These are phyloP conservation scores for Stemphylium beticola DNA, from an alignment of 2,329 filamentous ascomycete species.

Conservation along the genomic window DNA sequence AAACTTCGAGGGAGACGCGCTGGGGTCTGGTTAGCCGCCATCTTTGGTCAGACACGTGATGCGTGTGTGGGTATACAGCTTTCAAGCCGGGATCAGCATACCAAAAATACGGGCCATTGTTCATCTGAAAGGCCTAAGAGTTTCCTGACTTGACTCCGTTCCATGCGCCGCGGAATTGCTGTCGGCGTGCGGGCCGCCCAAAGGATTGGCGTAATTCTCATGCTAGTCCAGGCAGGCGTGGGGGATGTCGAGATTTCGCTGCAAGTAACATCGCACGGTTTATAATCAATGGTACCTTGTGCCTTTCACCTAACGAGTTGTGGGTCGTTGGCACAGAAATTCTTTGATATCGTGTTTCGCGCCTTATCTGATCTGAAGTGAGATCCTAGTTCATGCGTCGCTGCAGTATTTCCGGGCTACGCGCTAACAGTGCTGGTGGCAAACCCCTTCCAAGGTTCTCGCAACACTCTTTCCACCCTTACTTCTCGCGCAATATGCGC, in stretches of 20 bases:
- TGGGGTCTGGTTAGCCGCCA: not conserved
- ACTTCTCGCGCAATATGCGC: not conserved
- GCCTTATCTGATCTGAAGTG: not conserved
- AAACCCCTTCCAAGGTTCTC: not conserved
- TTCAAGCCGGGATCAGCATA: not conserved
- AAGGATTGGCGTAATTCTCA: conserved; percentile 5
- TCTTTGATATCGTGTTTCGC: not conserved
- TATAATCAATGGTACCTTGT: not conserved
- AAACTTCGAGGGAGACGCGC: conserved; percentile 8
- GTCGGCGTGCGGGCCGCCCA: not conserved
- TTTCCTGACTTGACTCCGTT: not conserved
- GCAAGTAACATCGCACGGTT: not conserved
- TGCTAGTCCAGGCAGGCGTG: not conserved
- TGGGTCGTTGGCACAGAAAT: not conserved
- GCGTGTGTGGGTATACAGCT: not conserved
- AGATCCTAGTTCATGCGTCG: not conserved
- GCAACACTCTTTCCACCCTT: not conserved
- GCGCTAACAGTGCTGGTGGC: not conserved
- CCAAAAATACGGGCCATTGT: conserved; percentile 10
- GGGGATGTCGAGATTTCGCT: not conserved
- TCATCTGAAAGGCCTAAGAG: conserved; percentile 4
- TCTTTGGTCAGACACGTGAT: not conserved
- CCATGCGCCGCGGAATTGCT: conserved; percentile 1
- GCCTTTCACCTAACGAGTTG: no score
- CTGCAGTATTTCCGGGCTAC: not conserved